These are phyloP conservation scores for Mycena floridula DNA, from an alignment of 768 basidiomycete species.

Conservation along the genomic window DNA sequence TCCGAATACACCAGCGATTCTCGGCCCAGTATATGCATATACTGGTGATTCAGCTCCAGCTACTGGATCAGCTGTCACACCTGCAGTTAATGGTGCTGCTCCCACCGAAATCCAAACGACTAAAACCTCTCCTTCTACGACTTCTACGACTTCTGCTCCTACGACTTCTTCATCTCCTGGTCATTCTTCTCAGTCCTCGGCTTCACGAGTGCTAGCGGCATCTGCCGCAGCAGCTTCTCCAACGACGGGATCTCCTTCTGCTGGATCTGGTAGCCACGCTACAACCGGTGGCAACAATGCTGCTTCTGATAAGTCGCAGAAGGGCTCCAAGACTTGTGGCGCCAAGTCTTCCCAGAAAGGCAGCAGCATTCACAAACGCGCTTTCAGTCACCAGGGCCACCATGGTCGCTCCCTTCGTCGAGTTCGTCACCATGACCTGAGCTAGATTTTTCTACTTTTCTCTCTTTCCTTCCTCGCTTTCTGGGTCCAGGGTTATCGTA, in stretches of 20 bases:
- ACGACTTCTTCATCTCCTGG: too few relatives aligned
- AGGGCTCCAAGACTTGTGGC: too few relatives aligned
- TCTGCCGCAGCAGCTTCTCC: neutral
- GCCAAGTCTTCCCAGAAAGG: neutral
- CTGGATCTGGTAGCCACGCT: neutral
- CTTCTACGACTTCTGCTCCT: neutral
- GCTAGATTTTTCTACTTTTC: too few relatives aligned
- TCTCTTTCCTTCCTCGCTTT: too few relatives aligned
- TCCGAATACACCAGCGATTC: slow-evolving; percentile 28
- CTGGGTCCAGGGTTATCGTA: too few relatives aligned
- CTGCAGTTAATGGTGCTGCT: slow-evolving; percentile 10
- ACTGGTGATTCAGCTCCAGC: slow-evolving; percentile 33
- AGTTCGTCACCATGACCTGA: neutral
- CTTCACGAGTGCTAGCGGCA: too few relatives aligned
- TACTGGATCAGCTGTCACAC: slow-evolving; percentile 23
- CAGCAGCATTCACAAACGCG: neutral
- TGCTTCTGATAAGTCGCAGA: neutral
- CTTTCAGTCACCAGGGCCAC: neutral
- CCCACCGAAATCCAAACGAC: neutral
- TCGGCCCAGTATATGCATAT: slow-evolving; percentile 42
- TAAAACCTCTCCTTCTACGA: neutral
- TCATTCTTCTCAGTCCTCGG: too few relatives aligned
- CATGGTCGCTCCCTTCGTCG: neutral
- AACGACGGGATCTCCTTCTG: neutral
- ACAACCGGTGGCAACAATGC: neutral